Base-by-base conservation (phyloP, 495 filamentous ascomycete genomes). In the Xanthoparmelia taractica region DNA sequence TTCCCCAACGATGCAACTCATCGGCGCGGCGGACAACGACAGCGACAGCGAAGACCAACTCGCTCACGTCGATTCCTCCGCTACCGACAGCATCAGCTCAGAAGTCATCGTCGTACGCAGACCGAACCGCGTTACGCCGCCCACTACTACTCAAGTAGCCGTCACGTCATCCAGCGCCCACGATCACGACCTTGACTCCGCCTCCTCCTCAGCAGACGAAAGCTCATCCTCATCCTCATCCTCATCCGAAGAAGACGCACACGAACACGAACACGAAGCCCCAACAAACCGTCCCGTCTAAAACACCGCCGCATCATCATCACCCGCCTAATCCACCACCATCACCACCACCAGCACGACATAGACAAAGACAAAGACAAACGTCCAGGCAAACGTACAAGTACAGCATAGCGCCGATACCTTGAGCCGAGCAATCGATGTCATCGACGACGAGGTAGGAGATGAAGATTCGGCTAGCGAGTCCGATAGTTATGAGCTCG, bases 11-110 rank as follows among this genome's bases (percentile, higher is more conserved):
- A 1, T 11, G 17, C 50, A 54, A 8, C 50, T 33, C 8, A 27
- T 54, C 50, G 29, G 5, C 50, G 13, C 29, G 3, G 29, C 29
- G 5, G 27, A 52, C 27, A 52, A n/a, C n/a, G n/a, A n/a, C n/a
- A n/a, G 29, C 50, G 50, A 54, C 6, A 54, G 50, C 50, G 50
- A 54, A 12, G 50, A 54, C 50, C 29, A 54, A 7, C 50, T 54
- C 2, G 50, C 50, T 3, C 50, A 29, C n/a, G n/a, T n/a, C 29
- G 0, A 20, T 20, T 3, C 50, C 29, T 54, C 50, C 50, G n/a
- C n/a, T n/a, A 20, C 13, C 5, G 50, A 54, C 50, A 54, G 50
- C n/a, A 33, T 50, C 47, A 2, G 47, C 47, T 50, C 47, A 1
- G 25, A 29, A 50, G 12, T 29, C 23, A 15, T 50, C 10, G 5